phyloP scores from a whole-genome alignment of 2,329 filamentous ascomycete species.

The Didymella lethalis region DNA sequence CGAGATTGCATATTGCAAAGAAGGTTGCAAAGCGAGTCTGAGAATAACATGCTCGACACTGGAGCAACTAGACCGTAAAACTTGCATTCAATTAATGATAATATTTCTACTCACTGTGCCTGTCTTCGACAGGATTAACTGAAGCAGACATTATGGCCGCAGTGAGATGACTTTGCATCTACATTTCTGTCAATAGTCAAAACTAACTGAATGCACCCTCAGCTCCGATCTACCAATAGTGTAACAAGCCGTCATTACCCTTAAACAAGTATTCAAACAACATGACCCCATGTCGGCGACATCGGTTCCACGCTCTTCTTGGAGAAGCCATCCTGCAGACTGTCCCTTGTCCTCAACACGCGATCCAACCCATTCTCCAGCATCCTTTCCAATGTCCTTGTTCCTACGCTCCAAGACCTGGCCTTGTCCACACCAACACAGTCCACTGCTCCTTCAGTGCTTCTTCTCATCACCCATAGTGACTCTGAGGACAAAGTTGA shows the following conservation, averaged over 20 bases:
- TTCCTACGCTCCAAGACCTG: background rate
- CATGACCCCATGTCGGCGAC: background rate
- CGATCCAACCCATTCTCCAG: background rate
- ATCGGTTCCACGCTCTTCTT: background rate
- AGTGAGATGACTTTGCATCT: background rate
- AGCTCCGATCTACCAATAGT: slow-evolving; percentile 1
- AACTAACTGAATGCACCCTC: background rate
- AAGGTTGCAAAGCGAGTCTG: slow-evolving; percentile 16
- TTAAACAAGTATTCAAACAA: slow-evolving; percentile 10
- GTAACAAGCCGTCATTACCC: background rate
- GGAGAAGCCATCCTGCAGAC: background rate
- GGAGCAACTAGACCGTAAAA: background rate
- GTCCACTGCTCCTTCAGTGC: slow-evolving; percentile 2
- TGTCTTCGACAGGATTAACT: background rate
- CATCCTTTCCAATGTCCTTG: background rate
- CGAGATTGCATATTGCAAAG: slow-evolving; percentile 14
- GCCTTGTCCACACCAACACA: background rate
- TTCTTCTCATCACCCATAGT: slow-evolving; percentile 33
- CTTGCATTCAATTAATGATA: background rate
- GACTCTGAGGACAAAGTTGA: slow-evolving; percentile 83
- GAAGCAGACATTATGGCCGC: background rate
- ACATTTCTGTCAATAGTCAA: slow-evolving; percentile 5
- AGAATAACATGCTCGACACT: background rate
- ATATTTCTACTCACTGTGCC: background rate
- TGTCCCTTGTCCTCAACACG: background rate